Evolutionary conservation across 495 filamentous ascomycete genomes (phyloP).

Genomic region (Talaromyces proteolyticus): DNA sequence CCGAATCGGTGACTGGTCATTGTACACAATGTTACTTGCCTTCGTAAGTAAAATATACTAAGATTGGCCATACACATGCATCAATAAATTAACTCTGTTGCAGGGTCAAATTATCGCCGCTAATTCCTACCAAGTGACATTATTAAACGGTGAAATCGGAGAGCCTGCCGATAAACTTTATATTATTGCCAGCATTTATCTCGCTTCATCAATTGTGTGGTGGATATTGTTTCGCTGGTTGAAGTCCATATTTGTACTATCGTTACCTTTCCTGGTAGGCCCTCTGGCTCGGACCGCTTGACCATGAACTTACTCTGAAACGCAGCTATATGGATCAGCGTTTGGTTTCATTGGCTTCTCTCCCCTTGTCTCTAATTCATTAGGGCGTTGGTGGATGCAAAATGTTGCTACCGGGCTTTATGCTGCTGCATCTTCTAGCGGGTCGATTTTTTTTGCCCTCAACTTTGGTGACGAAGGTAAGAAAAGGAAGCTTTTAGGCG

Average conservation of each 20-base stretch:
- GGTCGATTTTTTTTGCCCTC: slow-evolving; percentile 57
- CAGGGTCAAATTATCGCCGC: slow-evolving; percentile 58
- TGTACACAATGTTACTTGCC: slow-evolving; percentile 59
- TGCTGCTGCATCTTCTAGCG: slow-evolving; percentile 51
- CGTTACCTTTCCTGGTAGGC: slow-evolving; percentile 45
- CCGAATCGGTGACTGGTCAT: slow-evolving; percentile 50
- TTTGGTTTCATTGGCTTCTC: slow-evolving; percentile 36
- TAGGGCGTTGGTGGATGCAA: slow-evolving; percentile 42
- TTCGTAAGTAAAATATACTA: slow-evolving; percentile 25
- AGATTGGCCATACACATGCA: not conserved
- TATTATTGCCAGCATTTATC: slow-evolving; percentile 55
- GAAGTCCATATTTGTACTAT: slow-evolving; percentile 51
- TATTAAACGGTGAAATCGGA: slow-evolving; percentile 54
- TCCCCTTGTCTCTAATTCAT: slow-evolving; percentile 28
- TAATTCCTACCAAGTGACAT: slow-evolving; percentile 64
- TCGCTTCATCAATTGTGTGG: slow-evolving; percentile 55
- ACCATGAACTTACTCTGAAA: not conserved
- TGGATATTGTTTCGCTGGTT: slow-evolving; percentile 53
- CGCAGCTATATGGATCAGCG: slow-evolving; percentile 48
- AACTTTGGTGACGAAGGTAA: slow-evolving; percentile 61
- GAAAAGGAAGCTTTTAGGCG: not conserved
- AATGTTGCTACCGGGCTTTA: slow-evolving; percentile 57
- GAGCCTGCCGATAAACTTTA: slow-evolving; percentile 58
- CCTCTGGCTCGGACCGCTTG: not conserved
- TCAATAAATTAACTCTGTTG: not conserved